Base-by-base conservation (phyloP, 768 basidiomycete genomes). In the Coprinopsis strossmayeri region DNA sequence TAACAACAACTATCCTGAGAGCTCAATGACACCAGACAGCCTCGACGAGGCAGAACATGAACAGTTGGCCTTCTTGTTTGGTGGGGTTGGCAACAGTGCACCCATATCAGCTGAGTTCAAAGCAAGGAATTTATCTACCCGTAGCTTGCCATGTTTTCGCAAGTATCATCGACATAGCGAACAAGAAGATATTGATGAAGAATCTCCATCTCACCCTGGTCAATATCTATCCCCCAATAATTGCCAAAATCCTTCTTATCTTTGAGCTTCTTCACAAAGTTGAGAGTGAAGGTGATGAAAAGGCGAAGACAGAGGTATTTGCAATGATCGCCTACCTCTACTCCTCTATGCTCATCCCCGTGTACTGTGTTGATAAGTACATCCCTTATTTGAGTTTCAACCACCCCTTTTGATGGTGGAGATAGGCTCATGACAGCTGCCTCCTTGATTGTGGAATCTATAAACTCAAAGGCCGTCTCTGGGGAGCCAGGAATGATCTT, bases 351-450 rank as follows among this genome's bases (percentile, higher is more conserved):
- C 11, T 54, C 21, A 54, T 59, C 44, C 58, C 58, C 12, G 48
- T 51, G 7, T 57, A 57, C 42, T 55, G 58, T 49, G 46, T 42
- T 20, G 25, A 48, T 38, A 48, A 50, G 58, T 57, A n/a, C n/a
- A n/a, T n/a, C n/a, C n/a, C n/a, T n/a, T n/a, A n/a, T n/a, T n/a
- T n/a, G n/a, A n/a, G n/a, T n/a, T n/a, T n/a, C n/a, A n/a, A n/a
- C n/a, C n/a, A n/a, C n/a, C n/a, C n/a, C n/a, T n/a, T n/a, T n/a
- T n/a, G n/a, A n/a, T n/a, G n/a, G n/a, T n/a, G n/a, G n/a, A n/a
- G n/a, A n/a, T n/a, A n/a, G n/a, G n/a, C n/a, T n/a, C n/a, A n/a
- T n/a, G n/a, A n/a, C n/a, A n/a, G n/a, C n/a, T n/a, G n/a, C n/a
- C n/a, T n/a, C n/a, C n/a, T n/a, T n/a, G n/a, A n/a, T n/a, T n/a